Conservation (phyloP, 164 flowering plant species). For the Liriodendron chinense region DNA sequence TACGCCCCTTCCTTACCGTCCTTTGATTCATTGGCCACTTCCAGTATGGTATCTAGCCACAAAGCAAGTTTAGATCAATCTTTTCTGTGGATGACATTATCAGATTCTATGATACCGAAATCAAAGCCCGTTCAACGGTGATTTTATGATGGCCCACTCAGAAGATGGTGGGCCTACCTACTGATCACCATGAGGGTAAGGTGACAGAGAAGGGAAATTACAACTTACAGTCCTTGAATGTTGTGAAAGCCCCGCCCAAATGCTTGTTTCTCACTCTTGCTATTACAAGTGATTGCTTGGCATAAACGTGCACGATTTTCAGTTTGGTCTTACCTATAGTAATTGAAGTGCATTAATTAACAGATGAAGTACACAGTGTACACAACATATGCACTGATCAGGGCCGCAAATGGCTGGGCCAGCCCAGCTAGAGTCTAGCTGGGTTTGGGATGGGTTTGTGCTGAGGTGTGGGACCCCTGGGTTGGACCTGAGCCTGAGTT, state of each 20-base stretch:
- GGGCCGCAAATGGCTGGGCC: too few relatives aligned
- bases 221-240: slow-evolving; percentile 9
- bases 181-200: background rate
- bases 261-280: slow-evolving; percentile 8
- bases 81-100: background rate
- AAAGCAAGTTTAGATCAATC: background rate
- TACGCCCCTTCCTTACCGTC: background rate
- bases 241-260: slow-evolving; percentile 11
- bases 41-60: slow-evolving; percentile 3
- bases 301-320: slow-evolving; percentile 2
- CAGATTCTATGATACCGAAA: too few relatives aligned
- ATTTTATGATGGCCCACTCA: background rate
- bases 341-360: too few relatives aligned
- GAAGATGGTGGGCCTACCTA: background rate
- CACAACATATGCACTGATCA: too few relatives aligned
- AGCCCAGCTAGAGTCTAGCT: too few relatives aligned
- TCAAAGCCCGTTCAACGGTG: background rate
- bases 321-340: slow-evolving; percentile 8
- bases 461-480: background rate
- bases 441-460: too few relatives aligned
- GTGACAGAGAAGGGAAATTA: background rate
- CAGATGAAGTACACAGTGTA: too few relatives aligned
- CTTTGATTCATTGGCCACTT: background rate
- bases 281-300: slow-evolving; percentile 2
- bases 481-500: background rate